Conservation (phyloP, 805 yeast genomes). For the Teunomyces funiuensis region DNA sequence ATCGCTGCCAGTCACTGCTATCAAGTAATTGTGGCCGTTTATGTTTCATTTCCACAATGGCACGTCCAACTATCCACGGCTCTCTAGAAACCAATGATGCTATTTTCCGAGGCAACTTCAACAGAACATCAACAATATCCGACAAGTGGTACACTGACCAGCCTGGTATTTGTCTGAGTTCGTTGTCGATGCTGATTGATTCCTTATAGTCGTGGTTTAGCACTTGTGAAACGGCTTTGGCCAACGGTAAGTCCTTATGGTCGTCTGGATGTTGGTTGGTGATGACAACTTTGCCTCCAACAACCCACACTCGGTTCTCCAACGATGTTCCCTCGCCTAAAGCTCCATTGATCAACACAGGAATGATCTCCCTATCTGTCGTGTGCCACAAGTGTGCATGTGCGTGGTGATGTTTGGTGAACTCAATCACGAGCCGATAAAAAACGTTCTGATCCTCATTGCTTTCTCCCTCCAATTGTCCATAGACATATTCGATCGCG, state of each 20-base stretch:
- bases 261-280: slow-evolving; percentile 7
- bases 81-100: not conserved
- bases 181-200: not conserved
- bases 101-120: slow-evolving; percentile 5
- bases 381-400: slow-evolving; percentile 7
- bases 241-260: slow-evolving; percentile 2
- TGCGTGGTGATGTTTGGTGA: slow-evolving; percentile 22
- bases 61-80: slow-evolving; percentile 9
- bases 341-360: slow-evolving; percentile 43
- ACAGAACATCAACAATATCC: slow-evolving; percentile 7
- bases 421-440: slow-evolving; percentile 36
- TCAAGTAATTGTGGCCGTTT: not conserved
- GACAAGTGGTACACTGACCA: slow-evolving; percentile 6
- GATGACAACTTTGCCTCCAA: slow-evolving; percentile 33
- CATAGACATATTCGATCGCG: slow-evolving; percentile 31
- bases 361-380: slow-evolving; percentile 15
- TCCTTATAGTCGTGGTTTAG: slow-evolving; percentile 5
- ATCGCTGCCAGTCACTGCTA: not conserved
- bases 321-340: slow-evolving; percentile 51
- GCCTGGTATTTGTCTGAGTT: not conserved
- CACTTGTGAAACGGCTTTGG: slow-evolving; percentile 10
- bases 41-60: not conserved
- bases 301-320: slow-evolving; percentile 54
- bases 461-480: slow-evolving; percentile 43
- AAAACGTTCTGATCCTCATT: slow-evolving; percentile 48